These are phyloP conservation scores for Coemansia pectinata DNA, from an alignment of 192 early-diverging fungal species.

Conservation along the genomic window DNA sequence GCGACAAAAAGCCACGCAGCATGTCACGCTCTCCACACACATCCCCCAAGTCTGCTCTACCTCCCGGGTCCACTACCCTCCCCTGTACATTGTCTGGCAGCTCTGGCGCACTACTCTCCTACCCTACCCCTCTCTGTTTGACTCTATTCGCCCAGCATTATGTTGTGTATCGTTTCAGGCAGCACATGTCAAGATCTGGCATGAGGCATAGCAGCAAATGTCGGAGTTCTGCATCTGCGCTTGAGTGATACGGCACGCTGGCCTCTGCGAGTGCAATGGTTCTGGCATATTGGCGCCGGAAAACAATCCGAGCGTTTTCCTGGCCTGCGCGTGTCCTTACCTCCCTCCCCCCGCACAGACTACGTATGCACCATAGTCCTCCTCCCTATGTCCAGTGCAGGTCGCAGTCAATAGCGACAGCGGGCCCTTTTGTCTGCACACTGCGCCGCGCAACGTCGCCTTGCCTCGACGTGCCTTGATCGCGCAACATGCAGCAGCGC, in stretches of 20 bases:
- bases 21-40: conserved; percentile 15
- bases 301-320: conserved; percentile 1
- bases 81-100: conserved; percentile 10
- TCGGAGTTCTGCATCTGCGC: neutral
- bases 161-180: neutral
- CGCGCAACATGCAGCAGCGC: conserved; percentile 1
- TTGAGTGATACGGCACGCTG: neutral
- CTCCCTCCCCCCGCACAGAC: conserved; percentile 2
- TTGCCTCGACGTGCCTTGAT: conserved; percentile 3
- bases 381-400: neutral
- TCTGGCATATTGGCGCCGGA: neutral
- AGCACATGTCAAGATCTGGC: neutral
- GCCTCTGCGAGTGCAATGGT: neutral
- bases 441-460: neutral
- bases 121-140: neutral
- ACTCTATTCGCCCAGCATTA: neutral
- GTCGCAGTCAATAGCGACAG: neutral
- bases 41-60: neutral
- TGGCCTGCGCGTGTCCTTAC: neutral
- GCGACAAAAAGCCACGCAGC: conserved; percentile 39
- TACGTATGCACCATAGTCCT: neutral
- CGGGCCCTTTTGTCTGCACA: conserved; percentile 1
- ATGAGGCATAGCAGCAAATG: neutral
- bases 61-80: conserved; percentile 5
- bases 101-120: conserved; percentile 4